These are phyloP conservation scores for Nicotiana rustica DNA, from an alignment of 305 asterid species.

Conservation along the genomic window DNA sequence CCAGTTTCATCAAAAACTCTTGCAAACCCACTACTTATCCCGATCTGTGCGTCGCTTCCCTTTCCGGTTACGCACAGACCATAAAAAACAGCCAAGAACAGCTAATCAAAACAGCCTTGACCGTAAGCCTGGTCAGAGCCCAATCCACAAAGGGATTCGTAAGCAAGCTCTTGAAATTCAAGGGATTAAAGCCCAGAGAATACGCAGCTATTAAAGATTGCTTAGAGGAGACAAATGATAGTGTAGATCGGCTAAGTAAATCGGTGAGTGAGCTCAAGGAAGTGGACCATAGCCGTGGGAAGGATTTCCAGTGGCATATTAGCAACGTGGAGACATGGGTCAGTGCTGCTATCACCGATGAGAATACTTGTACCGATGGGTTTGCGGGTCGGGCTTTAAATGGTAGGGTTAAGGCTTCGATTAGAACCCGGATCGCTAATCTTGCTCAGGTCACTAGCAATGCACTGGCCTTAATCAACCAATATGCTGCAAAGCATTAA, in stretches of 20 bases:
- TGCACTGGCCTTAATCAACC: slow-evolving; percentile 77
- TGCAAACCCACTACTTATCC: slow-evolving; percentile 70
- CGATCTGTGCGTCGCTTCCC: slow-evolving; percentile 63
- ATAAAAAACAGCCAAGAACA: slow-evolving; percentile 61
- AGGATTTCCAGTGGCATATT: slow-evolving; percentile 69
- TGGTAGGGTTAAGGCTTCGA: slow-evolving; percentile 61
- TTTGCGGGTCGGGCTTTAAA: slow-evolving; percentile 66
- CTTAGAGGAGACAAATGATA: slow-evolving; percentile 46
- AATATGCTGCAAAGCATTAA: slow-evolving; percentile 57
- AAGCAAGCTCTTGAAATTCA: slow-evolving; percentile 48
- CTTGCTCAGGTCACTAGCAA: slow-evolving; percentile 88
- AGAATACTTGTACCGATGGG: slow-evolving; percentile 71
- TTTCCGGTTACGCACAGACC: slow-evolving; percentile 56
- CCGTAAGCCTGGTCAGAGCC: slow-evolving; percentile 67
- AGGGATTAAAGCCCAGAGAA: slow-evolving; percentile 63
- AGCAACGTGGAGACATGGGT: slow-evolving; percentile 93
- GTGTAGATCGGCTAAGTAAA: slow-evolving; percentile 49
- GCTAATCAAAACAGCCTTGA: slow-evolving; percentile 60
- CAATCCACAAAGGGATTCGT: slow-evolving; percentile 54
- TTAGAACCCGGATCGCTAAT: slow-evolving; percentile 57
- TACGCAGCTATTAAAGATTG: slow-evolving; percentile 52
- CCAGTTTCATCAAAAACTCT: slow-evolving; percentile 63
- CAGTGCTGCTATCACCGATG: slow-evolving; percentile 83
- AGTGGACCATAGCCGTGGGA: slow-evolving; percentile 50
- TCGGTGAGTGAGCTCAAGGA: slow-evolving; percentile 71